Percentiles rank a stretch among this genome's conserved stretches.
Evolutionary conservation across 2,329 filamentous ascomycete species (phyloP).

Genomic region (Harringtonia lauricola): DNA sequence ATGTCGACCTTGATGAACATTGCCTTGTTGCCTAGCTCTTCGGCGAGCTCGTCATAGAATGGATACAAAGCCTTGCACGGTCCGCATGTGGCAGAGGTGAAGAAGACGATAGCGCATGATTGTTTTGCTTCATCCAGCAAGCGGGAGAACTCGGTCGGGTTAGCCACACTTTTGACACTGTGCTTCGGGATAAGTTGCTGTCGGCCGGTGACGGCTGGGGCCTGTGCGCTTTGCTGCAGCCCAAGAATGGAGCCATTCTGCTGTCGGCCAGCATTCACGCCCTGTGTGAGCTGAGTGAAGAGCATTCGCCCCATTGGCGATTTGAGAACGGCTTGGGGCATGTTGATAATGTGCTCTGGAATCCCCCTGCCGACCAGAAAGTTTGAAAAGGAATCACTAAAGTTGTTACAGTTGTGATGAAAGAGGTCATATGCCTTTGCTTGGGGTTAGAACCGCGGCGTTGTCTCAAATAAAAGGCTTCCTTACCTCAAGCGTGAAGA

Average conservation of each 20-base stretch:
- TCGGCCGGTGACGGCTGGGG: not conserved
- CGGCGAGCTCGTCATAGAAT: conserved; percentile 67
- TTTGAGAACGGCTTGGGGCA: conserved; percentile 75
- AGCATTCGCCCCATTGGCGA: conserved; percentile 86
- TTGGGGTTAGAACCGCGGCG: conserved; percentile 18
- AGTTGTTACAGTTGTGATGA: conserved; percentile 95
- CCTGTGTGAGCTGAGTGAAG: conserved; percentile 53
- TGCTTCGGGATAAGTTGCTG: not conserved
- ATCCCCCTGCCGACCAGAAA: conserved; percentile 85
- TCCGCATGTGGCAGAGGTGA: conserved; percentile 77
- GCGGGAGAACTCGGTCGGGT: conserved; percentile 41
- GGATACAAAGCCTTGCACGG: conserved; percentile 81
- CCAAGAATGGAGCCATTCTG: conserved; percentile 41
- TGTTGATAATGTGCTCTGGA: conserved; percentile 71
- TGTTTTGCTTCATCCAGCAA: conserved; percentile 47
- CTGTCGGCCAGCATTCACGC: conserved; percentile 36
- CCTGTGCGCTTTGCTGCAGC: conserved; percentile 24
- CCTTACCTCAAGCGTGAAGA: conserved; percentile 66
- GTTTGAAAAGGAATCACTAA: conserved; percentile 82
- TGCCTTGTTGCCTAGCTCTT: conserved; percentile 56
- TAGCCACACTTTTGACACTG: not conserved
- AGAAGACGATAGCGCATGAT: conserved; percentile 76
- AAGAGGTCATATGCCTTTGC: conserved; percentile 73
- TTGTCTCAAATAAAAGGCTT: not conserved
- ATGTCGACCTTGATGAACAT: conserved; percentile 78